Percentiles rank a stretch among this genome's conserved stretches.
These are phyloP conservation scores for Hypholoma sublateritium DNA, from an alignment of 768 basidiomycete genomes.

Conservation along the genomic window DNA sequence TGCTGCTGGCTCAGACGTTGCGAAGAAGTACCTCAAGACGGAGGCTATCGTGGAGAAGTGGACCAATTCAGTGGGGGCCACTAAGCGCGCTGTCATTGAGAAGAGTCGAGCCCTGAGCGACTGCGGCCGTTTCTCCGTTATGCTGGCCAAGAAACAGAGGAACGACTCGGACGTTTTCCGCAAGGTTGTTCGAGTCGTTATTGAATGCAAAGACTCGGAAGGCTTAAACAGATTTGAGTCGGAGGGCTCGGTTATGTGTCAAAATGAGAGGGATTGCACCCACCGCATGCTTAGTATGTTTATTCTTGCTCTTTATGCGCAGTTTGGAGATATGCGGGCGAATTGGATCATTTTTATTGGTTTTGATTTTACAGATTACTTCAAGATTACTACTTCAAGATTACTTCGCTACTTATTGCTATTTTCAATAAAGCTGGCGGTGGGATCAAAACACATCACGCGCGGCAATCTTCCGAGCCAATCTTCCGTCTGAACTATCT, in stretches of 20 bases:
- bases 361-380: too few relatives aligned
- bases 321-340: neutral
- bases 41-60: conserved; percentile 84
- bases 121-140: conserved; percentile 88
- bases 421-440: too few relatives aligned
- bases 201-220: conserved; percentile 49
- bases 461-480: too few relatives aligned
- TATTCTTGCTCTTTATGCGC: neutral
- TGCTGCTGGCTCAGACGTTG: conserved; percentile 74
- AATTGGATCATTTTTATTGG: too few relatives aligned
- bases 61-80: conserved; percentile 86
- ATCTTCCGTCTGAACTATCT: too few relatives aligned
- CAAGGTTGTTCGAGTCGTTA: conserved; percentile 62
- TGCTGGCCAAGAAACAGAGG: conserved; percentile 87
- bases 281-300: conserved; percentile 4
- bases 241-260: conserved; percentile 2
- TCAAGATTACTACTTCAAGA: too few relatives aligned
- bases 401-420: too few relatives aligned
- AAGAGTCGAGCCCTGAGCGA: conserved; percentile 79
- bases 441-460: too few relatives aligned
- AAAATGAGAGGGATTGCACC: conserved; percentile 10
- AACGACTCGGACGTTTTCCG: conserved; percentile 76
- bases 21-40: conserved; percentile 88
- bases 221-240: conserved; percentile 11
- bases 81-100: conserved; percentile 75